Conservation (phyloP, 768 basidiomycete genomes). For the Collybiopsis confluens region DNA sequence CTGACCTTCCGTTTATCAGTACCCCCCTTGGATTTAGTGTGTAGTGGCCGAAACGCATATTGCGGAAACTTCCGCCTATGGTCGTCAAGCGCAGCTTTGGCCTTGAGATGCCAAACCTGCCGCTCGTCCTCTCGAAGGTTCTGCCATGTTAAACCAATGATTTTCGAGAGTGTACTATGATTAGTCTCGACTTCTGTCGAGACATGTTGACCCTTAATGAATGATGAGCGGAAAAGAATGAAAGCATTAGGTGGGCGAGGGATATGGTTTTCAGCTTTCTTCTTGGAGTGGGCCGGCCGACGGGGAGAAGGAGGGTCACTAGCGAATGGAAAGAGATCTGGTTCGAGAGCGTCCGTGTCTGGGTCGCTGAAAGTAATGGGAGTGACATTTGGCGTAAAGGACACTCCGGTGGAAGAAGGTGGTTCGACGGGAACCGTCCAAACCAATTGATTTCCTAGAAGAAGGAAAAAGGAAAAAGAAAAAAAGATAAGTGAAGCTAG, state of each 20-base stretch:
- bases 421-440: constrained; percentile 44
- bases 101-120: constrained; percentile 74
- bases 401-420: constrained; percentile 32
- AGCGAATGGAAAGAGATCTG: constrained; percentile 56
- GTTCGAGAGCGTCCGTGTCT: constrained; percentile 29
- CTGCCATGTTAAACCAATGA: constrained; percentile 81
- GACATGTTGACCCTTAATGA: constrained; percentile 76
- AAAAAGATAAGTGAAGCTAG: constrained; percentile 10
- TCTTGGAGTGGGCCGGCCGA: constrained; percentile 56
- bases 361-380: constrained; percentile 54
- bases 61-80: constrained; percentile 73
- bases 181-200: constrained; percentile 76
- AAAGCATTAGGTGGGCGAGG: constrained; percentile 85
- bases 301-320: constrained; percentile 32
- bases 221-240: constrained; percentile 81
- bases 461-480: neutral
- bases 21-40: constrained; percentile 38
- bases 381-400: constrained; percentile 57
- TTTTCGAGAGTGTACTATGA: constrained; percentile 81
- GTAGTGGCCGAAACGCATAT: constrained; percentile 69
- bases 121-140: constrained; percentile 72
- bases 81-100: constrained; percentile 66
- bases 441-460: constrained; percentile 40
- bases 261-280: constrained; percentile 72
- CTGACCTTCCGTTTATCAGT: constrained; percentile 52